A percentile compares a stretch with the other conserved stretches of the same genome.
Evolutionary conservation across 2,329 filamentous ascomycete genomes (phyloP).

Genomic region (Hymenoscyphus scutula): DNA sequence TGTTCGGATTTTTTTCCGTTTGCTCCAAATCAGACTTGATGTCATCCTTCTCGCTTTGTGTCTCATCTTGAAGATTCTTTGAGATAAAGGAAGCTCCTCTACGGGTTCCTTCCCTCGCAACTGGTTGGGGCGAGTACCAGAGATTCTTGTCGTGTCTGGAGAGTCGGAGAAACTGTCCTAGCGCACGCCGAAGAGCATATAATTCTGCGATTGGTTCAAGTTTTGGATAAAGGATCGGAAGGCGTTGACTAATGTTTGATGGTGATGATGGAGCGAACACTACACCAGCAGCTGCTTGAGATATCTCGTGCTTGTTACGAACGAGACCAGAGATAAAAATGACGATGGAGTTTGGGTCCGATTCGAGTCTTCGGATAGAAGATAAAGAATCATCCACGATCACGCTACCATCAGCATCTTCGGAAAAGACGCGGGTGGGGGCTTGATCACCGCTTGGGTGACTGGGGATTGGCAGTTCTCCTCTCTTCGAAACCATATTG

Average conservation of each 20-base stretch:
- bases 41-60: too few relatives aligned
- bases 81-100: too few relatives aligned
- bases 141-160: not conserved
- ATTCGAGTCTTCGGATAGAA: not conserved
- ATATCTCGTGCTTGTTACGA: not conserved
- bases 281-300: not conserved
- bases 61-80: too few relatives aligned
- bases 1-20: too few relatives aligned
- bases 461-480: not conserved
- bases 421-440: not conserved
- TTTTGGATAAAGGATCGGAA: not conserved
- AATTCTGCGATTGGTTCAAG: not conserved
- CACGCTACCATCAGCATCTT: not conserved
- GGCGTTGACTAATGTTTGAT: not conserved
- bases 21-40: too few relatives aligned
- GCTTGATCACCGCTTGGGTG: not conserved
- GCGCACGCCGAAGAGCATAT: not conserved
- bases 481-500: not conserved
- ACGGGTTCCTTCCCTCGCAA: not conserved
- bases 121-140: not conserved
- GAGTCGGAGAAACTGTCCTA: not conserved
- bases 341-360: not conserved
- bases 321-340: slow-evolving; percentile 2
- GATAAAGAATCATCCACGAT: not conserved
- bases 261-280: not conserved